Percentiles rank a stretch among this genome's conserved stretches.
phyloP scores from a whole-genome alignment of 768 basidiomycete genomes.

The Tephrocybe sp. region DNA sequence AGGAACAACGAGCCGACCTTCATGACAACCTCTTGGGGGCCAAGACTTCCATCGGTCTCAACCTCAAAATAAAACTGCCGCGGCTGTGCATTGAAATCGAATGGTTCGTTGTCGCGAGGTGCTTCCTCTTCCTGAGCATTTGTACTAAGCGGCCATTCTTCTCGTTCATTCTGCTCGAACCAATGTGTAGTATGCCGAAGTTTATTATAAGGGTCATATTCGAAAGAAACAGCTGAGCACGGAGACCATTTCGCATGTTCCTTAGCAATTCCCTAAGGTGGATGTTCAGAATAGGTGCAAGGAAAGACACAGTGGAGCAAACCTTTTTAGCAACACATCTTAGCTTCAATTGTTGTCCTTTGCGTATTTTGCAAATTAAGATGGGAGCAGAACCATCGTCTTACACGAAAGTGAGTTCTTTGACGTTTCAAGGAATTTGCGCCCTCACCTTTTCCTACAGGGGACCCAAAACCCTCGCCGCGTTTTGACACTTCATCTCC shows the following conservation, averaged over 20 bases:
- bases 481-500: slow-evolving; percentile 80
- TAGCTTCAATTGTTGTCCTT: slow-evolving; percentile 88
- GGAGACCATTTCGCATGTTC: slow-evolving; percentile 99
- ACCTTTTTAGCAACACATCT: slow-evolving; percentile 94
- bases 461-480: slow-evolving; percentile 72
- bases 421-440: slow-evolving; percentile 6
- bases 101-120: slow-evolving; percentile 76
- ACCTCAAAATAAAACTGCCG: slow-evolving; percentile 92
- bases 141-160: slow-evolving; percentile 89
- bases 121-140: slow-evolving; percentile 86
- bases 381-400: slow-evolving; percentile 70
- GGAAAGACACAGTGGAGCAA: slow-evolving; percentile 13
- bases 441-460: slow-evolving; percentile 76
- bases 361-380: slow-evolving; percentile 88
- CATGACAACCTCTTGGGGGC: slow-evolving; percentile 87
- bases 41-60: slow-evolving; percentile 90
- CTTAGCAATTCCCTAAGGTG: slow-evolving; percentile 86
- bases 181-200: slow-evolving; percentile 94
- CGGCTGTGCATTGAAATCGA: slow-evolving; percentile 88
- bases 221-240: slow-evolving; percentile 91
- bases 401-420: slow-evolving; percentile 23
- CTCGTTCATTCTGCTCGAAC: slow-evolving; percentile 80
- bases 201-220: slow-evolving; percentile 98
- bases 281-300: not conserved
- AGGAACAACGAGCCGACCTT: slow-evolving; percentile 48